Conservation (phyloP, 2,329 filamentous ascomycete species). For the Claviceps maximensis region DNA sequence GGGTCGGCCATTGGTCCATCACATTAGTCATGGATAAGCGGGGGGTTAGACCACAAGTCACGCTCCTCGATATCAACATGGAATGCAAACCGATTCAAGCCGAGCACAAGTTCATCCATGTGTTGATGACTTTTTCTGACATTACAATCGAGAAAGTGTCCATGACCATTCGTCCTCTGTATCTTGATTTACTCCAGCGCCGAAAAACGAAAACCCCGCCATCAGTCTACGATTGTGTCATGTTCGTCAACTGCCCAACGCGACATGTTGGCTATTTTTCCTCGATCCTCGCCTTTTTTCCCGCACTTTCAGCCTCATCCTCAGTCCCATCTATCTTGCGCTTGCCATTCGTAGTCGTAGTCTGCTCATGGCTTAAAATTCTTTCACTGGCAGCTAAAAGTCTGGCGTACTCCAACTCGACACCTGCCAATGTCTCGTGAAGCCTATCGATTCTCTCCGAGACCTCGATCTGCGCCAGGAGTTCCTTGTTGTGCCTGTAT, state of each 20-base stretch:
- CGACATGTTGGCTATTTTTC: conserved; percentile 11
- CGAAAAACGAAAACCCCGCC: neutral
- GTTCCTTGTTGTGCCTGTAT: conserved; percentile 61
- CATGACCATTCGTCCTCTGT: neutral
- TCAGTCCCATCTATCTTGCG: conserved; percentile 28
- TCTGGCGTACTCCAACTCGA: conserved; percentile 61
- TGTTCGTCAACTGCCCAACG: neutral
- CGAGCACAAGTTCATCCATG: neutral
- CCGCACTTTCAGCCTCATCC: conserved; percentile 14
- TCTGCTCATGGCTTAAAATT: conserved; percentile 15
- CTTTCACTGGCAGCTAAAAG: conserved; percentile 39
- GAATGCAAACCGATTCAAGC: neutral
- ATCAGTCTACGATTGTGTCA: neutral
- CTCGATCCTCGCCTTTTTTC: conserved; percentile 34
- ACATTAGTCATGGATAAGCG: too few species aligned
- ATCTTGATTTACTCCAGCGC: neutral
- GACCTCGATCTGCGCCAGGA: conserved; percentile 54
- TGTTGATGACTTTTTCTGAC: neutral
- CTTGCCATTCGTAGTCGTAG: conserved; percentile 26
- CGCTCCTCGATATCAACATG: neutral
- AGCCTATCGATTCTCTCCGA: conserved; percentile 59
- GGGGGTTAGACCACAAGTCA: neutral
- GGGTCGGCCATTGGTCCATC: too few species aligned
- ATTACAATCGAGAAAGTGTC: neutral
- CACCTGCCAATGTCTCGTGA: conserved; percentile 51